These are phyloP conservation scores for Leccinum angustisporum DNA, from an alignment of 1,284 basidiomycete genomes.

Conservation along the genomic window DNA sequence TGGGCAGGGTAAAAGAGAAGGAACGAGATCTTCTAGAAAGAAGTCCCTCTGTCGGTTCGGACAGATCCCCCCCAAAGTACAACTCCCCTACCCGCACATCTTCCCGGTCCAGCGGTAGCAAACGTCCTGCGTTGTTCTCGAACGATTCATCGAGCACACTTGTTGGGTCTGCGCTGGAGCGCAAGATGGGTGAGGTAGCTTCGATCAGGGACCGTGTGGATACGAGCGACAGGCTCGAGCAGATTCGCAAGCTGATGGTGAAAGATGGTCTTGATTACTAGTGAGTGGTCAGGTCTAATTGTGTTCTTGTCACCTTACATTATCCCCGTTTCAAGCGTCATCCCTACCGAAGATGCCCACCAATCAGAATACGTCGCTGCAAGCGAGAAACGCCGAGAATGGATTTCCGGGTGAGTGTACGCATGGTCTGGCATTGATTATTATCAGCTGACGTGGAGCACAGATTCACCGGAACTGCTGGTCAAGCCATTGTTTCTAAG, in stretches of 20 bases:
- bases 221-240: constrained; percentile 60
- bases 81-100: constrained; percentile 39
- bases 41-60: constrained; percentile 41
- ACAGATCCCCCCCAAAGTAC: constrained; percentile 38
- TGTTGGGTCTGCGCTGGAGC: constrained; percentile 65
- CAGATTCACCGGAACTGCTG: constrained; percentile 87
- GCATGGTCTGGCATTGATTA: not conserved
- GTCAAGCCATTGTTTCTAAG: constrained; percentile 75
- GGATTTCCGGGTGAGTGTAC: constrained; percentile 71
- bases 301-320: constrained; percentile 7
- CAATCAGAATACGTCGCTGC: constrained; percentile 84
- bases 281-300: constrained; percentile 48
- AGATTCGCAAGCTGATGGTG: constrained; percentile 67
- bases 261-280: constrained; percentile 84
- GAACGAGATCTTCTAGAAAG: constrained; percentile 43
- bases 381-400: constrained; percentile 81
- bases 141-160: constrained; percentile 70
- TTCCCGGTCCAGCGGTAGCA: constrained; percentile 40
- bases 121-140: constrained; percentile 48
- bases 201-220: constrained; percentile 53
- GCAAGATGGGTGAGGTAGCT: constrained; percentile 66
- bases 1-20: constrained; percentile 58
- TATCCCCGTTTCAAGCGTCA: constrained; percentile 42
- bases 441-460: constrained; percentile 6
- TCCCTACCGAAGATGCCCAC: constrained; percentile 88